Evolutionary conservation across 768 basidiomycete species (phyloP), one percentile per base, ranked within the genome.

Genomic region (Tephrocybe sp.): DNA sequence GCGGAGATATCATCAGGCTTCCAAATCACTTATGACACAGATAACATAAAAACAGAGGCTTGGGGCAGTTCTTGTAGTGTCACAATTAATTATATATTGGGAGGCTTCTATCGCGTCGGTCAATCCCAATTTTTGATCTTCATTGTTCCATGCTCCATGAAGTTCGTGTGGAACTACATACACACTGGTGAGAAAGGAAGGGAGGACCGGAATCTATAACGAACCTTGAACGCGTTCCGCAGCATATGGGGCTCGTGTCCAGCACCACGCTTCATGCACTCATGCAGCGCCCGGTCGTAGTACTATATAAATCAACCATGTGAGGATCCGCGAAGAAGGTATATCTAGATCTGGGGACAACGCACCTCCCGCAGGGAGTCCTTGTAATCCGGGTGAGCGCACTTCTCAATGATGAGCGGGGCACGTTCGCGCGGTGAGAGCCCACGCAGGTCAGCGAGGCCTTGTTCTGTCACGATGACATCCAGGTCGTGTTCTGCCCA

Each of bases 221-320:
- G 16, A 9, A 56, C 51, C 31, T 56, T 56, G 28, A 56, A 53
- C n/a, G 55, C 55, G 32, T 52, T 52, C 21, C 68, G 65, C 22
- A 77, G 59, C 71, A 76, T 76, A 61, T 78, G 76, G 0, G 76
- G 76, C 59, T 78, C 74, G 52, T 78, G 76, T 0, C 71, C 76
- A 12, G 71, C 65, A 15, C 75, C 76, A 2, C 67, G 60, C 46
- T 64, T 67, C 61, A 76, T 46, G 45, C 76, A 78, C 52, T 78
- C 76, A 52, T 65, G 59, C 47, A 77, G 43, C 3, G 72, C 54
- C 5, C 71, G 62, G 19, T 77, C 73, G 51, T 77, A 77, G 45
- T 77, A 77, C 67, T 72, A 41, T 2, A 44, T 22, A 36, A 34
- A 35, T 13, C 16, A 19, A 37, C 3, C 13, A 22, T n/a, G 13